A percentile compares a stretch with the other conserved stretches of the same genome.
These are phyloP conservation scores for Fistulinella cinereoalba DNA, from an alignment of 1,284 basidiomycete genomes.

Conservation along the genomic window DNA sequence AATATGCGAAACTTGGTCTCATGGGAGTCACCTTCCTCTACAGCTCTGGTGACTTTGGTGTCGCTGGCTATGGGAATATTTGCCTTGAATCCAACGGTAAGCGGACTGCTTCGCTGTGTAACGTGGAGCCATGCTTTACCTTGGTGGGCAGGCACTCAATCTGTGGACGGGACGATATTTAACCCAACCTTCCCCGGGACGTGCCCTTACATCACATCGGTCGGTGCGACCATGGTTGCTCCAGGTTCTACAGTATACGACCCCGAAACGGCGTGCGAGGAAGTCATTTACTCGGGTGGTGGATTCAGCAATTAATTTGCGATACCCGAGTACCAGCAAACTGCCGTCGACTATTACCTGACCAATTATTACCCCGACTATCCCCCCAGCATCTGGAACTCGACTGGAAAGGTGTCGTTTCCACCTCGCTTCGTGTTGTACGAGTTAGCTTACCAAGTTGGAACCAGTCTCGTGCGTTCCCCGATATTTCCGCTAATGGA, in stretches of 20 bases:
- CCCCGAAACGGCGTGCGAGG: slow-evolving; percentile 38
- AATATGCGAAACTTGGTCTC: slow-evolving; percentile 47
- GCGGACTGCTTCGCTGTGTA: not conserved
- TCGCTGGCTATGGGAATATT: slow-evolving; percentile 34
- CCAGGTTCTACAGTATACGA: slow-evolving; percentile 37
- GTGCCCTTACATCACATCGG: slow-evolving; percentile 56
- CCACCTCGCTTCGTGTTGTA: not conserved
- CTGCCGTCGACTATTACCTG: slow-evolving; percentile 35
- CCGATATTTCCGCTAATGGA: slow-evolving; percentile 41
- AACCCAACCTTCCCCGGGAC: slow-evolving; percentile 53
- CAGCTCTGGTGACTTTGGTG: slow-evolving; percentile 41
- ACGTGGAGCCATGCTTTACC: not conserved
- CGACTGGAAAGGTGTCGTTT: slow-evolving; percentile 36
- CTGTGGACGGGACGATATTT: slow-evolving; percentile 32
- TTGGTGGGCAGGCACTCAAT: slow-evolving; percentile 22
- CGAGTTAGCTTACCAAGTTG: not conserved
- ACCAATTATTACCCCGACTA: slow-evolving; percentile 30
- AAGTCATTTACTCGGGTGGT: slow-evolving; percentile 45
- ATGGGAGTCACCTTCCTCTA: slow-evolving; percentile 42
- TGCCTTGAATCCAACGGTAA: slow-evolving; percentile 32
- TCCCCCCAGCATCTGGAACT: slow-evolving; percentile 43
- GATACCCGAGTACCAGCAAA: slow-evolving; percentile 38
- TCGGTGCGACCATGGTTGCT: slow-evolving; percentile 55
- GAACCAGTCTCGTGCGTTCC: slow-evolving; percentile 39
- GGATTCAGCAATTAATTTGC: slow-evolving; percentile 46